Evolutionary conservation across 164 flowering plant species (phyloP).

Genomic region (Magnolia changhungtana): DNA sequence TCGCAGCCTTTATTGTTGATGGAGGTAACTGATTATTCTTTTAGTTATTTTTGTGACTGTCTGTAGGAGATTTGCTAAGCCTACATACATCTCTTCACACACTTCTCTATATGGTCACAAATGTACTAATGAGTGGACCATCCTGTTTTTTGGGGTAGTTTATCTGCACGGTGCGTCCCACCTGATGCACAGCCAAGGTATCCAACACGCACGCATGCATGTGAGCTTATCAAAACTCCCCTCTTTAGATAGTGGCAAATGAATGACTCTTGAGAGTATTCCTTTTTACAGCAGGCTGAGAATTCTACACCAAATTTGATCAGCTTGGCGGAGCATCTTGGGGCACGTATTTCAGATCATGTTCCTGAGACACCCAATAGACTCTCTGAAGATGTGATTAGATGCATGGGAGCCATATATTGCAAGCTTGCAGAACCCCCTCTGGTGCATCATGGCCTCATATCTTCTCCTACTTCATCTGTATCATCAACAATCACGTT

Average conservation of each 20-base stretch:
- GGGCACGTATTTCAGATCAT: conserved; percentile 43
- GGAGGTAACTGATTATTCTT: conserved; percentile 43
- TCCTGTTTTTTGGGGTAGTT: no score
- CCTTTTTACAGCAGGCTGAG: conserved; percentile 40
- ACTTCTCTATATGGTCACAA: no score
- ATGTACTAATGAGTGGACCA: no score
- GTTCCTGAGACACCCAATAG: conserved; percentile 59
- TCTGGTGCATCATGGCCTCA: conserved; percentile 40
- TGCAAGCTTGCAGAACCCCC: conserved; percentile 79
- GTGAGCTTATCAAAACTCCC: neutral
- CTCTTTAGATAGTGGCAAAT: neutral
- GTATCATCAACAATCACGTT: conserved; percentile 64
- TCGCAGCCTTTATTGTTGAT: conserved; percentile 78
- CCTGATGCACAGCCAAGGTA: no score
- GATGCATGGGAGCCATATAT: conserved; percentile 67
- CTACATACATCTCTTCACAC: no score
- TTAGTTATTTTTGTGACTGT: neutral
- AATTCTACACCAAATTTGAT: conserved; percentile 35
- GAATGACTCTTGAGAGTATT: neutral
- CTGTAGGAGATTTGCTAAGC: no score
- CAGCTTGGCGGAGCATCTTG: conserved; percentile 69
- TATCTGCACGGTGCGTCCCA: no score
- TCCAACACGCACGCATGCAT: neutral
- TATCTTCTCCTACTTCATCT: conserved; percentile 81
- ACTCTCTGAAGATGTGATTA: conserved; percentile 83